Conservation (phyloP, 495 filamentous ascomycete species). For the Glonium stellatum region DNA sequence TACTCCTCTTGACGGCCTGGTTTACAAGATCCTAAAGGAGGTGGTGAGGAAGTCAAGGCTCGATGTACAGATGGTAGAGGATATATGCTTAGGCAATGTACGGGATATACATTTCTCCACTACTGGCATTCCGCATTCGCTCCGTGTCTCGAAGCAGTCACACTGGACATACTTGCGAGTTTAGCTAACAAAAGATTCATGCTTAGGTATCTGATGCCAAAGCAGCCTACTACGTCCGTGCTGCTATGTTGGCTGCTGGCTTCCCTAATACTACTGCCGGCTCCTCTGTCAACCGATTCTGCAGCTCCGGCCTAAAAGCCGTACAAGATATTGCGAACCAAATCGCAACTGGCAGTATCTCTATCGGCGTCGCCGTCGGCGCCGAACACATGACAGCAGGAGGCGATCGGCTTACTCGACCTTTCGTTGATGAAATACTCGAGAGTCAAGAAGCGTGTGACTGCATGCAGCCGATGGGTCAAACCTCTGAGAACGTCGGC, state of each 20-base stretch:
- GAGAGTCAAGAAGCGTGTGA: constrained; percentile 70
- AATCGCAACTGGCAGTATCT: constrained; percentile 73
- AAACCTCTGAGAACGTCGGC: constrained; percentile 95
- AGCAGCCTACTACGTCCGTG: constrained; percentile 82
- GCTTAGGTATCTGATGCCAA: constrained; percentile 76
- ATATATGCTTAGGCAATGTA: constrained; percentile 90
- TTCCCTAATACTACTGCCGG: constrained; percentile 84
- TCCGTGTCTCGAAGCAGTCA: background rate
- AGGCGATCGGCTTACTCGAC: constrained; percentile 57
- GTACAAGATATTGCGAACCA: constrained; percentile 90
- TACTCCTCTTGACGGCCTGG: constrained; percentile 76
- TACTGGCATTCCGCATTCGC: background rate
- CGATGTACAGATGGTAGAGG: constrained; percentile 78
- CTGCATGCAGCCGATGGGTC: constrained; percentile 93
- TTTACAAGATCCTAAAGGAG: constrained; percentile 73
- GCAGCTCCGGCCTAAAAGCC: constrained; percentile 90
- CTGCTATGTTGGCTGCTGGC: constrained; percentile 81
- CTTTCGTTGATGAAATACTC: constrained; percentile 73
- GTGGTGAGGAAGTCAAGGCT: constrained; percentile 65
- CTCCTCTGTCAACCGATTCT: constrained; percentile 87
- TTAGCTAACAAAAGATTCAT: constrained; percentile 2
- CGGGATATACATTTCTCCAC: constrained; percentile 22
- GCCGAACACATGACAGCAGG: constrained; percentile 78
- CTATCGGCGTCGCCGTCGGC: constrained; percentile 79
- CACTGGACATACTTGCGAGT: constrained; percentile 21